phyloP scores from a whole-genome alignment of 495 filamentous ascomycete species.

The Elasticomyces elasticus region DNA sequence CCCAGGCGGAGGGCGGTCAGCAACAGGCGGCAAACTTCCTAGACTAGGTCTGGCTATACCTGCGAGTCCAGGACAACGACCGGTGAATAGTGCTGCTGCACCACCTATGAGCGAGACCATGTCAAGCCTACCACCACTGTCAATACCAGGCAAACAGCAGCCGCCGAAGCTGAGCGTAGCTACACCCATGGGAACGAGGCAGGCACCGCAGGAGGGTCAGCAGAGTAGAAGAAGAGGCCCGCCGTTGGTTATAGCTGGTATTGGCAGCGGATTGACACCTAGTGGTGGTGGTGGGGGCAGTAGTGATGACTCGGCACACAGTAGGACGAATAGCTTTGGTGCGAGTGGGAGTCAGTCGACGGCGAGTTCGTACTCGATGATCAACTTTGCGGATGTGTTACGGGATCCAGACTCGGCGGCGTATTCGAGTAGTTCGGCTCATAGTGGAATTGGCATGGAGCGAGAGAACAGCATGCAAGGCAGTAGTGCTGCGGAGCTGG shows the following conservation, averaged over 20 bases:
- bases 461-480: conserved; percentile 59
- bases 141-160: conserved; percentile 27
- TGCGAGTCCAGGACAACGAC: conserved; percentile 67
- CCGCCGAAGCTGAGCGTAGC: conserved; percentile 68
- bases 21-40: conserved; percentile 56
- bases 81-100: conserved; percentile 39
- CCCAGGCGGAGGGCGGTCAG: conserved; percentile 51
- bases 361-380: conserved; percentile 70
- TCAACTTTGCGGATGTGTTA: conserved; percentile 50
- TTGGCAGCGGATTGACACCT: conserved; percentile 7
- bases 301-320: conserved; percentile 66
- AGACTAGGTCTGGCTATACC: conserved; percentile 82
- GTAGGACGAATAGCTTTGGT: conserved; percentile 63
- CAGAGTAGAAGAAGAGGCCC: conserved; percentile 40
- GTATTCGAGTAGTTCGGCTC: conserved; percentile 54
- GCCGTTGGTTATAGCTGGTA: conserved; percentile 35
- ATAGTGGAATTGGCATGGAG: conserved; percentile 44
- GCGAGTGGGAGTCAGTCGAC: conserved; percentile 74
- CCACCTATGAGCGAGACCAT: conserved; percentile 10
- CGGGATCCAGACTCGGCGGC: conserved; percentile 78
- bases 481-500: conserved; percentile 47
- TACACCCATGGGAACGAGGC: conserved; percentile 70
- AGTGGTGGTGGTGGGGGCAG: conserved; percentile 42
- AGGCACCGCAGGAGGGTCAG: conserved; percentile 49
- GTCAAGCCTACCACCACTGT: conserved; percentile 12